A percentile compares a stretch with the other conserved stretches of the same genome.
Conservation (phyloP, 2,329 filamentous ascomycete species). For the Cercospora beticola region DNA sequence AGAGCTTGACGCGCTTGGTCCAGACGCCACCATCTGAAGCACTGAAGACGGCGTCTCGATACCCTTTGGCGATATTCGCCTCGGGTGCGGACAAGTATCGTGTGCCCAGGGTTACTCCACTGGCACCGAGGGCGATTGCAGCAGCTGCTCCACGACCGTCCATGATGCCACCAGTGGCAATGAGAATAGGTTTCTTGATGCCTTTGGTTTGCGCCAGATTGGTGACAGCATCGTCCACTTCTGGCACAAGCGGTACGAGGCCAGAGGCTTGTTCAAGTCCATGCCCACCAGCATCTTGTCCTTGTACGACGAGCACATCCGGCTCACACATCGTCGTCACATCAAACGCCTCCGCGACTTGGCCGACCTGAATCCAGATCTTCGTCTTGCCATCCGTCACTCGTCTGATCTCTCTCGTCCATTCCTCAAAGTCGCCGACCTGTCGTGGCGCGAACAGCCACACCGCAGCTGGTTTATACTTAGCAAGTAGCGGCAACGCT, state of each 20-base stretch:
- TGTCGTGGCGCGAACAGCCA: slow-evolving; percentile 66
- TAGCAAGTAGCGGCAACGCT: slow-evolving; percentile 52
- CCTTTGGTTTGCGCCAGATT: slow-evolving; percentile 24
- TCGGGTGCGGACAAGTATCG: slow-evolving; percentile 58
- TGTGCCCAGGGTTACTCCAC: slow-evolving; percentile 62
- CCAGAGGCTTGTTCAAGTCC: slow-evolving; percentile 57
- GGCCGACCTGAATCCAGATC: slow-evolving; percentile 64
- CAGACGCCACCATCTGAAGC: slow-evolving; percentile 52
- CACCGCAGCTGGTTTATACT: slow-evolving; percentile 55
- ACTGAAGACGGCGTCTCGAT: slow-evolving; percentile 48
- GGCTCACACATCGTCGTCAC: slow-evolving; percentile 50
- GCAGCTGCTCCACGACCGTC: slow-evolving; percentile 58
- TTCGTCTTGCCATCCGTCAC: slow-evolving; percentile 42
- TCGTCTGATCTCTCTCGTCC: slow-evolving; percentile 35
- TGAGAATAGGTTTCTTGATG: slow-evolving; percentile 39
- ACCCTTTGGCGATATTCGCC: slow-evolving; percentile 49
- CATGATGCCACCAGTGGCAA: slow-evolving; percentile 62
- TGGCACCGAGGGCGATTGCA: slow-evolving; percentile 54
- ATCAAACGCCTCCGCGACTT: slow-evolving; percentile 55
- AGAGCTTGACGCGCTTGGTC: slow-evolving; percentile 54
- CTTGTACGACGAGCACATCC: slow-evolving; percentile 63
- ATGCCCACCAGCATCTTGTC: slow-evolving; percentile 64
- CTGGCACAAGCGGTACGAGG: slow-evolving; percentile 58
- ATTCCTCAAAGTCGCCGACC: slow-evolving; percentile 39
- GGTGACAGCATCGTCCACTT: slow-evolving; percentile 52